Conservation (phyloP, 1,139 yeast species). For the Yarrowia galli region DNA sequence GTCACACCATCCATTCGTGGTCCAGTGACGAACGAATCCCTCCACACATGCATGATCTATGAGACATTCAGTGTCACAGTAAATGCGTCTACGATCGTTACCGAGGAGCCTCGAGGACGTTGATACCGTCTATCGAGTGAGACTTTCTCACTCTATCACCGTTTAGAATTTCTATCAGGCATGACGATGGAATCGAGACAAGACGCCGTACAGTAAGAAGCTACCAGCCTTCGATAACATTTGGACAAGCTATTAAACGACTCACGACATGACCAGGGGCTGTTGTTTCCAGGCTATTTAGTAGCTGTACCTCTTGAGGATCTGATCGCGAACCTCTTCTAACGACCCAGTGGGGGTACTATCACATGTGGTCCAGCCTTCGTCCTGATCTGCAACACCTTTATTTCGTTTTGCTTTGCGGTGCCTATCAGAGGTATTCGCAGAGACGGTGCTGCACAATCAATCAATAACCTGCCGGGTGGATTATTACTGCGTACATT, state of each 20-base stretch:
- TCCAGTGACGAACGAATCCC: not conserved
- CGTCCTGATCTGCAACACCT: slow-evolving; percentile 23
- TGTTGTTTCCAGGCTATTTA: too few species aligned
- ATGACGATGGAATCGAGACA: not conserved
- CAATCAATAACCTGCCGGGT: slow-evolving; percentile 6
- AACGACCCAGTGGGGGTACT: not conserved
- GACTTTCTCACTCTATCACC: not conserved
- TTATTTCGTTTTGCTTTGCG: slow-evolving; percentile 11
- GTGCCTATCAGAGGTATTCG: slow-evolving; percentile 4
- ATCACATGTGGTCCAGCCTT: not conserved
- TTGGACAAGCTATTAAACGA: not conserved
- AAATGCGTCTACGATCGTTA: not conserved
- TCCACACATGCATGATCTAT: not conserved
- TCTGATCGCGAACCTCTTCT: not conserved
- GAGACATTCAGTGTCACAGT: not conserved
- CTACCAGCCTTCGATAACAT: not conserved
- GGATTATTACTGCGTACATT: not conserved
- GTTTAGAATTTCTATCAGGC: not conserved
- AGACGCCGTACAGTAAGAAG: too few species aligned
- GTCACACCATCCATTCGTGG: not conserved
- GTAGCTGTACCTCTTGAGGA: not conserved
- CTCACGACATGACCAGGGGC: not conserved
- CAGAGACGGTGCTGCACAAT: not conserved
- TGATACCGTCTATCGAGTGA: not conserved
- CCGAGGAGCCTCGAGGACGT: not conserved